Percentiles rank a stretch among this genome's conserved stretches.
phyloP scores from a whole-genome alignment of 805 yeast species.

The Monosporozyma aquatica region DNA sequence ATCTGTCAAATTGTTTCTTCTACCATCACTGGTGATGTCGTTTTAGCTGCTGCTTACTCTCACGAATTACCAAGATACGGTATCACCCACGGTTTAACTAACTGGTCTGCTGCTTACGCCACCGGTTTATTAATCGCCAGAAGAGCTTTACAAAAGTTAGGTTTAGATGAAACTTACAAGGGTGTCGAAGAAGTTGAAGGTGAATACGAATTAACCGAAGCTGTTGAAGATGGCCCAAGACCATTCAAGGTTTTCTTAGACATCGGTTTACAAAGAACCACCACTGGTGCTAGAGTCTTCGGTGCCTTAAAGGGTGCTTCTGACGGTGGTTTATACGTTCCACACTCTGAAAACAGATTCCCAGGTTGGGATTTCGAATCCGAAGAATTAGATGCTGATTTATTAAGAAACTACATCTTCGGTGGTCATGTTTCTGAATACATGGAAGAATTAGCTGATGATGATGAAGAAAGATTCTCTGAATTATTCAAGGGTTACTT shows the following conservation, averaged over 20 bases:
- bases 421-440: slow-evolving; percentile 99
- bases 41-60: slow-evolving; percentile 94
- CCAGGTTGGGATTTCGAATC: slow-evolving; percentile 99
- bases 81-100: slow-evolving; percentile 95
- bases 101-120: slow-evolving; percentile 99
- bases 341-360: slow-evolving; percentile 99
- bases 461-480: slow-evolving; percentile 99
- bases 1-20: slow-evolving; percentile 96
- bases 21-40: slow-evolving; percentile 93
- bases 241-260: slow-evolving; percentile 99
- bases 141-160: slow-evolving; percentile 96
- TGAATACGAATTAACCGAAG: slow-evolving; percentile 97
- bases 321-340: slow-evolving; percentile 98
- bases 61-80: slow-evolving; percentile 98
- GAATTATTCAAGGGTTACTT: slow-evolving; percentile 93
- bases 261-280: slow-evolving; percentile 99
- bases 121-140: slow-evolving; percentile 97
- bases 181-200: slow-evolving; percentile 99
- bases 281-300: slow-evolving; percentile 99
- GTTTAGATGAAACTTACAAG: slow-evolving; percentile 92
- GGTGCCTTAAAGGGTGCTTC: slow-evolving; percentile 99
- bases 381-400: slow-evolving; percentile 96
- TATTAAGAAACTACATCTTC: slow-evolving; percentile 96
- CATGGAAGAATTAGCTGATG: slow-evolving; percentile 99
- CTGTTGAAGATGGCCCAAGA: slow-evolving; percentile 98